Conservation (phyloP, 2,329 filamentous ascomycete species). For the Curvularia sp. region DNA sequence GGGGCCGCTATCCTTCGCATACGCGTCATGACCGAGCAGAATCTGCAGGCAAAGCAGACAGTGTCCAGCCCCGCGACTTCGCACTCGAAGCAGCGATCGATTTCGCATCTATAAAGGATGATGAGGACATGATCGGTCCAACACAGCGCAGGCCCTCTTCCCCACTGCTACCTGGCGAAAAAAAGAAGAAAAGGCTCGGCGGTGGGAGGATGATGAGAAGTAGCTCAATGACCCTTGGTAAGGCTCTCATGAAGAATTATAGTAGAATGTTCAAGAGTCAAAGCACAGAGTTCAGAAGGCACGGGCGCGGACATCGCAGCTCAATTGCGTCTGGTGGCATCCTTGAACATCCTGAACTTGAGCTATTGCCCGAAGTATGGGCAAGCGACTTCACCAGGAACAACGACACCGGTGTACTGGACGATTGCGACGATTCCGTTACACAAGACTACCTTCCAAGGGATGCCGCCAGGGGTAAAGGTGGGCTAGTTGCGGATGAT, state of each 20-base stretch:
- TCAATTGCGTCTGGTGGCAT: slow-evolving; percentile 53
- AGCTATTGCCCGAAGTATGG: slow-evolving; percentile 54
- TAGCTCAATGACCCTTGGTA: slow-evolving; percentile 53
- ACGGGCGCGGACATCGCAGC: slow-evolving; percentile 56
- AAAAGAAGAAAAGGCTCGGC: slow-evolving; percentile 64
- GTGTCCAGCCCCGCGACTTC: slow-evolving; percentile 54
- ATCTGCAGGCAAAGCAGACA: slow-evolving; percentile 51
- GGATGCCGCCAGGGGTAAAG: slow-evolving; percentile 17
- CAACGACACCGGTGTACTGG: not conserved
- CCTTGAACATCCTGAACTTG: slow-evolving; percentile 57
- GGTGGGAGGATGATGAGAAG: slow-evolving; percentile 72
- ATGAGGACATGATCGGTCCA: slow-evolving; percentile 40
- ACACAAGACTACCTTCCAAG: not conserved
- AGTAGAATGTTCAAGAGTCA: slow-evolving; percentile 53
- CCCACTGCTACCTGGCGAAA: slow-evolving; percentile 32
- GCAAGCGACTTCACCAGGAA: slow-evolving; percentile 21
- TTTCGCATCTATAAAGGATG: slow-evolving; percentile 31
- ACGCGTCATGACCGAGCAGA: slow-evolving; percentile 52
- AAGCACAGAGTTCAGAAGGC: slow-evolving; percentile 48
- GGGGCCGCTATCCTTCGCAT: slow-evolving; percentile 58
- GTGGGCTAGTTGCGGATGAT: slow-evolving; percentile 25
- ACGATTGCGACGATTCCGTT: not conserved
- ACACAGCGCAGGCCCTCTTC: slow-evolving; percentile 30
- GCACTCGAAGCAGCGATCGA: slow-evolving; percentile 46
- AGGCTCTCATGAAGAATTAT: slow-evolving; percentile 55